Percentiles rank a stretch among this genome's conserved stretches.
These are phyloP conservation scores for Sphaerulina musiva DNA, from an alignment of 2,329 filamentous ascomycete genomes.

Conservation along the genomic window DNA sequence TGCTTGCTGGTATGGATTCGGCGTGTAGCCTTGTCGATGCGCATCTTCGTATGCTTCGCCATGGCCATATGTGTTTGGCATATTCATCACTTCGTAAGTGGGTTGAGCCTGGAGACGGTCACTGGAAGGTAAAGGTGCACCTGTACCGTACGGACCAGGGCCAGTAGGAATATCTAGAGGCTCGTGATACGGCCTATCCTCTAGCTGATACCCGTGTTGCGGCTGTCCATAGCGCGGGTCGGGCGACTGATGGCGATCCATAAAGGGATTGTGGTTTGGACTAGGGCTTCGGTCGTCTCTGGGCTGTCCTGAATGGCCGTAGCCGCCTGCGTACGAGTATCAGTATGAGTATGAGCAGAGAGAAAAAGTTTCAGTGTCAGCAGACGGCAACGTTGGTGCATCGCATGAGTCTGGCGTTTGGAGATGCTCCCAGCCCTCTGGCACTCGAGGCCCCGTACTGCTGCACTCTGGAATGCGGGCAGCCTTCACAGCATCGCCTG, in stretches of 20 bases:
- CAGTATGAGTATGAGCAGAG: constrained; percentile 7
- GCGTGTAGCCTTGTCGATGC: constrained; percentile 40
- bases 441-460: neutral
- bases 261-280: constrained; percentile 20
- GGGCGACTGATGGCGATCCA: constrained; percentile 33
- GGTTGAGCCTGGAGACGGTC: constrained; percentile 79
- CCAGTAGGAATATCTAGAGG: constrained; percentile 66
- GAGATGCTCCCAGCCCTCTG: neutral
- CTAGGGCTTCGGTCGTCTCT: constrained; percentile 16
- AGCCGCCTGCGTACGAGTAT: constrained; percentile 16
- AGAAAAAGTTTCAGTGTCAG: neutral
- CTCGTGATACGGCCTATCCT: constrained; percentile 63
- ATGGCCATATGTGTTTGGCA: constrained; percentile 57
- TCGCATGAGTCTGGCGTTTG: neutral
- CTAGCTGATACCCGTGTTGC: constrained; percentile 70
- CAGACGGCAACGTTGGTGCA: neutral
- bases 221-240: constrained; percentile 64
- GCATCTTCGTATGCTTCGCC: constrained; percentile 54
- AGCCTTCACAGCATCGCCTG: neutral
- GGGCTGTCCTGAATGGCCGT: constrained; percentile 19
- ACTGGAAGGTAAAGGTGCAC: constrained; percentile 41
- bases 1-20: constrained; percentile 35
- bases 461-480: constrained; percentile 17
- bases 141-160: constrained; percentile 40
- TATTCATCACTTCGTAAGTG: constrained; percentile 68